Conservation (phyloP, 202 grass and related monocot genomes). For the Carex arenaria region DNA sequence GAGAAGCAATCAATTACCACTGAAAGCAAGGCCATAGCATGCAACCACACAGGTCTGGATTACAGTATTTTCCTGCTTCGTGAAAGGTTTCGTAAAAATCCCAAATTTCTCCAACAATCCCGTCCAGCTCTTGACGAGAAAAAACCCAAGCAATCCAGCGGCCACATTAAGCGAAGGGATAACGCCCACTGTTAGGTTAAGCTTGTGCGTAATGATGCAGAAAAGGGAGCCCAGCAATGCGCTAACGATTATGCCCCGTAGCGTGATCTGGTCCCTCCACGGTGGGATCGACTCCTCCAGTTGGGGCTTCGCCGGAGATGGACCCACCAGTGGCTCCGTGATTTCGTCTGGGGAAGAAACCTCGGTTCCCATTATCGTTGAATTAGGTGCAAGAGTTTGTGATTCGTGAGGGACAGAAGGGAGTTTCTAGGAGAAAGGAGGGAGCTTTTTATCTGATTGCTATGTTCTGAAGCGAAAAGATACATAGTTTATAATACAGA, state of each 20-base stretch:
- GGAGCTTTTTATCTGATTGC: background rate
- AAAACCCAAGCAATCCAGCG: conserved; percentile 65
- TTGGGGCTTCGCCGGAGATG: background rate
- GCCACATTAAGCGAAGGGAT: conserved; percentile 71
- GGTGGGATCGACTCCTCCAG: conserved; percentile 41
- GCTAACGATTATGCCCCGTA: conserved; percentile 48
- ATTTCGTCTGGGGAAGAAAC: conserved; percentile 25
- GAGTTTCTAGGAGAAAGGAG: background rate
- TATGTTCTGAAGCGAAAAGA: background rate
- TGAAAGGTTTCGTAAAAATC: conserved; percentile 51
- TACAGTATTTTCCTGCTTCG: conserved; percentile 90
- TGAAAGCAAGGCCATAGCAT: conserved; percentile 62
- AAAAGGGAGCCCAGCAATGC: conserved; percentile 62
- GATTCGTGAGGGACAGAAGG: background rate
- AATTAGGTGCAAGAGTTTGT: background rate
- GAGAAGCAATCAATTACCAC: conserved; percentile 39
- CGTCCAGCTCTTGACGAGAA: conserved; percentile 62
- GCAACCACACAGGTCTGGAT: conserved; percentile 84
- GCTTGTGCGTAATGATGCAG: conserved; percentile 77
- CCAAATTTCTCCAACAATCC: conserved; percentile 34
- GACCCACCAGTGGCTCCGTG: conserved; percentile 34
- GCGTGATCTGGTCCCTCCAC: conserved; percentile 70
- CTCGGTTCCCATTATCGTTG: conserved; percentile 37
- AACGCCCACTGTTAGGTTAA: conserved; percentile 59
- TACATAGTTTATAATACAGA: background rate